Evolutionary conservation across 345 rosid species (phyloP).

Genomic region (Eucalyptus microcorys): DNA sequence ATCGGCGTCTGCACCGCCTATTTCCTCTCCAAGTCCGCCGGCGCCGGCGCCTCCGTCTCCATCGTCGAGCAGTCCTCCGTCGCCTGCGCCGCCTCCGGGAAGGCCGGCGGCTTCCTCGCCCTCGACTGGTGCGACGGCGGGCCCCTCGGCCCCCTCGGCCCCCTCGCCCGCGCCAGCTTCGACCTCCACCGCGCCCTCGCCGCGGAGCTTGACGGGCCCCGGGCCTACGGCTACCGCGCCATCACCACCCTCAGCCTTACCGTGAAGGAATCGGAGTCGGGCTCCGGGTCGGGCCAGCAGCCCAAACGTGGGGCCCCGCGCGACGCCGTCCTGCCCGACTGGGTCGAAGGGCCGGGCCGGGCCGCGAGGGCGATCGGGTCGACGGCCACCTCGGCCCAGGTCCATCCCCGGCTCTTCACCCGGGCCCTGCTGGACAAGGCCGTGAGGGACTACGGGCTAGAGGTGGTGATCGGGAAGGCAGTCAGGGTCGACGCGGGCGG

Average conservation of each 20-base stretch:
- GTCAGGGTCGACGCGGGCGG: slow-evolving; percentile 35
- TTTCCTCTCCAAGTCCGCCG: slow-evolving; percentile 60
- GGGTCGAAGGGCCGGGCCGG: slow-evolving; percentile 85
- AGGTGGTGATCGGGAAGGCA: slow-evolving; percentile 60
- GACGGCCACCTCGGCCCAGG: slow-evolving; percentile 61
- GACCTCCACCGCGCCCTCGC: slow-evolving; percentile 72
- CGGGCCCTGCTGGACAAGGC: slow-evolving; percentile 40
- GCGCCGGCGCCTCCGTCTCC: slow-evolving; percentile 59
- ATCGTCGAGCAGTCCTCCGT: slow-evolving; percentile 67
- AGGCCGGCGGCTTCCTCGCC: slow-evolving; percentile 90
- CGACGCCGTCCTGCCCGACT: slow-evolving; percentile 23
- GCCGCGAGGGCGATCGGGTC: slow-evolving; percentile 60
- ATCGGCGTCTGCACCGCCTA: slow-evolving; percentile 88
- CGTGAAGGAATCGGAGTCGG: slow-evolving; percentile 28
- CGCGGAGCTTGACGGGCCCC: slow-evolving; percentile 55
- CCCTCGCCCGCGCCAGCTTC: slow-evolving; percentile 79
- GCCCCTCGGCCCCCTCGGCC: slow-evolving; percentile 23
- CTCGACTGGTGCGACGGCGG: slow-evolving; percentile 85
- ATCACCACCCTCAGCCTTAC: slow-evolving; percentile 58
- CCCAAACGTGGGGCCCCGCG: neutral
- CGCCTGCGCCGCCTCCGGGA: slow-evolving; percentile 89
- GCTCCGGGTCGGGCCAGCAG: neutral
- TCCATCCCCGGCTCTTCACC: slow-evolving; percentile 79
- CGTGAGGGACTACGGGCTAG: slow-evolving; percentile 41
- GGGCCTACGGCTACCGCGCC: slow-evolving; percentile 65